Base-by-base conservation (phyloP, 805 yeast genomes). In the Saitoella complicata region DNA sequence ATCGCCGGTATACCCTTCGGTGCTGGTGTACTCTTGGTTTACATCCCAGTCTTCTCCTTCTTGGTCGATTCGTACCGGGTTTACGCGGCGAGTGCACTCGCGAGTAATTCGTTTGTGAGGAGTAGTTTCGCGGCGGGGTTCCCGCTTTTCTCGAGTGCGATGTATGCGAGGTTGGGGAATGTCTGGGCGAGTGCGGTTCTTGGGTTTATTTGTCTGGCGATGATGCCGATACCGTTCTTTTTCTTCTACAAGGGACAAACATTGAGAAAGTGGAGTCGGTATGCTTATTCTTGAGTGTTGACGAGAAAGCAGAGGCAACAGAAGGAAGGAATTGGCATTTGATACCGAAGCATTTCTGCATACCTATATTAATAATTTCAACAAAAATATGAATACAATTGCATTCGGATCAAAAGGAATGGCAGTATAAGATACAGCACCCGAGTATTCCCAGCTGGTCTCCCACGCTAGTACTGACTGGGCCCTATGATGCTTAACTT, bases 1-100 rank as follows among this genome's bases (percentile, higher is more conserved):
- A 70, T 72, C 29, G 76, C 86, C 0, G 87, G 86, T 53, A 71
- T 64, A 4, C 62, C 78, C 12, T 78, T 76, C 57, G 78, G 78
- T 1, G 69, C 71, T 53, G 75, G 75, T 2, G 58, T 76, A 32
- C 69, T 76, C 46, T 71, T 75, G 5, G 75, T 76, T 9, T 80
- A 80, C 62, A 80, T 75, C 51, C 66, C 75, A 11, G 70, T 76
- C 48, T 78, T 77, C 51, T 70, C 72, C 51, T 80, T 80, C 52
- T 64, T 80, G 52, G 78, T 80, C 39, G 84, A 80, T 49, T 73
- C 77, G 69, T 78, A 76, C 55, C 75, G 80, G 30, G 64, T 73
- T 44, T 77, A 70, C 51, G 72, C 84, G 0, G 85, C 86, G 0
- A 69, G 77, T 21, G 70, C 79, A 0, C 69, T 75, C 33, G 80